Conservation (phyloP, 768 basidiomycete species). For the Rhodocollybia butyracea region DNA sequence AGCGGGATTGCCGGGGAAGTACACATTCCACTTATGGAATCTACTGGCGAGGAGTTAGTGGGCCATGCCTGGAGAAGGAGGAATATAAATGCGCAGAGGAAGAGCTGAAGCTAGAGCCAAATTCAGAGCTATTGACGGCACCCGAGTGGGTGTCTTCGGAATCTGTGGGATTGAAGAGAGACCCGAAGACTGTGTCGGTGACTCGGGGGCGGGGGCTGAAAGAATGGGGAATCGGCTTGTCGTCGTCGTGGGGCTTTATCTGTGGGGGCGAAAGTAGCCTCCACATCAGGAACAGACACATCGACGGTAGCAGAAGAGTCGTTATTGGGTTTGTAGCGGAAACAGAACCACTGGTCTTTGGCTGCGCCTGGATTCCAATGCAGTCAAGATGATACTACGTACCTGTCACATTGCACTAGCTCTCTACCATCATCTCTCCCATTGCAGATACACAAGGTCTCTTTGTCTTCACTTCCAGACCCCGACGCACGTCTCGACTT, state of each 20-base stretch:
- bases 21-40: too few species aligned
- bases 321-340: slow-evolving; percentile 45
- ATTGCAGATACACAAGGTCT: slow-evolving; percentile 62
- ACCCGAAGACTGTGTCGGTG: slow-evolving; percentile 4
- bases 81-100: slow-evolving; percentile 43
- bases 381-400: slow-evolving; percentile 83
- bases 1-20: too few species aligned
- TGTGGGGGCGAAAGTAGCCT: slow-evolving; percentile 70
- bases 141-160: slow-evolving; percentile 51
- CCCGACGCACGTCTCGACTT: slow-evolving; percentile 16
- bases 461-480: slow-evolving; percentile 40
- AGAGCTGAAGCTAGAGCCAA: slow-evolving; percentile 25
- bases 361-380: slow-evolving; percentile 67
- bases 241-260: slow-evolving; percentile 47
- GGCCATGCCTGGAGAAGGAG: slow-evolving; percentile 50
- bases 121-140: slow-evolving; percentile 17
- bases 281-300: slow-evolving; percentile 30
- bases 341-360: slow-evolving; percentile 80
- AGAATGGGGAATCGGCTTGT: slow-evolving; percentile 56
- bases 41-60: slow-evolving; percentile 55
- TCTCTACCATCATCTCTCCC: slow-evolving; percentile 69
- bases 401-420: slow-evolving; percentile 80
- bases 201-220: slow-evolving; percentile 33
- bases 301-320: slow-evolving; percentile 38
- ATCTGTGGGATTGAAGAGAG: slow-evolving; percentile 4